A percentile compares a stretch with the other conserved stretches of the same genome.
Conservation (phyloP, 805 yeast genomes). For the Danielozyma ontarioensis region DNA sequence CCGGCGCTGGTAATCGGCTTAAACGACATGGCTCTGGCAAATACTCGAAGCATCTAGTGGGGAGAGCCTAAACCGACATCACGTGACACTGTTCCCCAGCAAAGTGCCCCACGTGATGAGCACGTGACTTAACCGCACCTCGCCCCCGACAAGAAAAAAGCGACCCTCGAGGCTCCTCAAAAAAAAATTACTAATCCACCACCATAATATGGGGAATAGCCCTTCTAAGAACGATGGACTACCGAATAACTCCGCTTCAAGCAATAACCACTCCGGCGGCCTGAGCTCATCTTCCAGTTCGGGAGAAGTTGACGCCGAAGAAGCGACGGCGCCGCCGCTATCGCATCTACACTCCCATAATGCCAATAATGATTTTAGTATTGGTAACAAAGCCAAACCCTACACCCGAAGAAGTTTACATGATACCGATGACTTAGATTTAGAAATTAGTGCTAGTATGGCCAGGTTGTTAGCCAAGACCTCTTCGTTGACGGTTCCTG, state of each 20-base stretch:
- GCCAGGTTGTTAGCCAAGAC: slow-evolving; percentile 29
- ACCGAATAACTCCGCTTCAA: slow-evolving; percentile 12
- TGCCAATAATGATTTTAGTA: neutral
- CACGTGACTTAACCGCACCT: neutral
- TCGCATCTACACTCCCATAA: neutral
- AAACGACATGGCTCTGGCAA: neutral
- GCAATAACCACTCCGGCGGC: neutral
- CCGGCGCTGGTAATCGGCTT: slow-evolving; percentile 35
- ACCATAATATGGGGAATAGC: slow-evolving; percentile 14
- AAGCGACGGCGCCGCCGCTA: neutral
- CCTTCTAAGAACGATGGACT: slow-evolving; percentile 18
- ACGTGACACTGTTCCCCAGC: slow-evolving; percentile 1
- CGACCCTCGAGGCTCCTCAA: too few relatives aligned
- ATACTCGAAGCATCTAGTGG: neutral
- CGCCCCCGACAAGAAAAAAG: neutral
- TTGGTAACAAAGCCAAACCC: neutral
- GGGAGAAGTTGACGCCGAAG: neutral
- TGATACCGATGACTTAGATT: slow-evolving; percentile 17
- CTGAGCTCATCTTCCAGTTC: neutral
- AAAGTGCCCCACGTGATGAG: neutral
- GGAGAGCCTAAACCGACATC: neutral
- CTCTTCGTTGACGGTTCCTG: neutral
- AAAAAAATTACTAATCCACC: too few relatives aligned
- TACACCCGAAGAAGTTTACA: neutral
- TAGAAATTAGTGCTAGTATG: slow-evolving; percentile 44